These are phyloP conservation scores for Datisca glomerata DNA, from an alignment of 306 rosid species.

Conservation along the genomic window DNA sequence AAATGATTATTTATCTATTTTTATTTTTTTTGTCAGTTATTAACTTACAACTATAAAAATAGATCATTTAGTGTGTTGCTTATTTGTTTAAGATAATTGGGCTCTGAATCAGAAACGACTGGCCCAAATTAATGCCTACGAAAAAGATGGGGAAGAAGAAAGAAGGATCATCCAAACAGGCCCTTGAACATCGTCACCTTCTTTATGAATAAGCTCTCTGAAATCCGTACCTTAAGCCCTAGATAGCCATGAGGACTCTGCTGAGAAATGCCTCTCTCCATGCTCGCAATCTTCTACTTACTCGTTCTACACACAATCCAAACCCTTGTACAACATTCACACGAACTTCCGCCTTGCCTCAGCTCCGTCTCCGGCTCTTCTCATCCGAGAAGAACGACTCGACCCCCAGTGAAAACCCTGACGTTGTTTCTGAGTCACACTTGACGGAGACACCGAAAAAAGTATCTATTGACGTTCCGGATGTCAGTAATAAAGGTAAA, in stretches of 20 bases:
- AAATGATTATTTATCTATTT: too few species aligned
- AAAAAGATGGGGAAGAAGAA: too few species aligned
- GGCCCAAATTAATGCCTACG: too few species aligned
- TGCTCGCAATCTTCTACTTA: slow-evolving; percentile 24
- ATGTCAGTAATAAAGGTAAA: slow-evolving; percentile 18
- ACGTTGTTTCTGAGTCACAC: neutral
- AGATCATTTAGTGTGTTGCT: too few species aligned
- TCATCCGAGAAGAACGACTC: slow-evolving; percentile 22
- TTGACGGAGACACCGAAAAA: neutral
- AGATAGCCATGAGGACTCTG: slow-evolving; percentile 23
- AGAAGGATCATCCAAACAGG: too few species aligned
- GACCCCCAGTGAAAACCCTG: neutral
- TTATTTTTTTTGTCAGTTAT: too few species aligned
- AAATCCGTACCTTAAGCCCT: slow-evolving; percentile 10
- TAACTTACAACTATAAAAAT: too few species aligned
- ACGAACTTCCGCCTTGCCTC: slow-evolving; percentile 17
- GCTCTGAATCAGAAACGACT: too few species aligned
- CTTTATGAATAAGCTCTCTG: neutral
- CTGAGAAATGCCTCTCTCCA: slow-evolving; percentile 27
- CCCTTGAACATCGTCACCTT: neutral
- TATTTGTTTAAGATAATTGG: too few species aligned
- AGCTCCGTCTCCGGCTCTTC: slow-evolving; percentile 29
- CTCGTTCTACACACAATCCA: slow-evolving; percentile 4
- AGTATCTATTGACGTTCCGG: slow-evolving; percentile 1
- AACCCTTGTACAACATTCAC: slow-evolving; percentile 7